Conservation (phyloP, 768 basidiomycete genomes). For the Tylopilus sp. region DNA sequence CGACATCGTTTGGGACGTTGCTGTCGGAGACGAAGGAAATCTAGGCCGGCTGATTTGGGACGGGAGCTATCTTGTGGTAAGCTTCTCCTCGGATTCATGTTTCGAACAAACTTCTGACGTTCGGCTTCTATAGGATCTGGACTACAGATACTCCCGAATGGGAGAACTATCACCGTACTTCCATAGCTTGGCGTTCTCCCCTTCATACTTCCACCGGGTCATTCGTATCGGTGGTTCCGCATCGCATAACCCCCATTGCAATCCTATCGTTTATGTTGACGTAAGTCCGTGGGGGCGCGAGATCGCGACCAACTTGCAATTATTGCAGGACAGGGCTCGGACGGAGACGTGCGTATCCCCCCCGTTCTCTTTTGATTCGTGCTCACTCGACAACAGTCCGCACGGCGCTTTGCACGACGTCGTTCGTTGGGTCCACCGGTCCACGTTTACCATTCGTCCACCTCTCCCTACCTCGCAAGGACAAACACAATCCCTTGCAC, state of each 20-base stretch:
- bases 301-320: constrained; percentile 67
- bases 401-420: constrained; percentile 78
- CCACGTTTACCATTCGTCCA: constrained; percentile 67
- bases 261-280: constrained; percentile 71
- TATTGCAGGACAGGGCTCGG: constrained; percentile 72
- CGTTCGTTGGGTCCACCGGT: constrained; percentile 82
- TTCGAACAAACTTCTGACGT: neutral
- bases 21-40: constrained; percentile 83
- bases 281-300: constrained; percentile 76
- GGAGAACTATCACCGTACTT: constrained; percentile 81
- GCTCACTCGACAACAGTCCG: constrained; percentile 43
- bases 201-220: constrained; percentile 87
- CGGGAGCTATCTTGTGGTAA: constrained; percentile 80
- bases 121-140: constrained; percentile 61
- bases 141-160: constrained; percentile 72
- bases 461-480: constrained; percentile 34
- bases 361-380: neutral
- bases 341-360: constrained; percentile 69
- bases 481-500: constrained; percentile 27
- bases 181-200: constrained; percentile 76
- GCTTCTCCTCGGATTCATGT: constrained; percentile 28
- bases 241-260: constrained; percentile 42
- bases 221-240: constrained; percentile 51
- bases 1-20: constrained; percentile 85
- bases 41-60: constrained; percentile 84